Percentiles rank a stretch among this genome's conserved stretches.
These are phyloP conservation scores for Lactarius quietus DNA, from an alignment of 768 basidiomycete genomes.

Conservation along the genomic window DNA sequence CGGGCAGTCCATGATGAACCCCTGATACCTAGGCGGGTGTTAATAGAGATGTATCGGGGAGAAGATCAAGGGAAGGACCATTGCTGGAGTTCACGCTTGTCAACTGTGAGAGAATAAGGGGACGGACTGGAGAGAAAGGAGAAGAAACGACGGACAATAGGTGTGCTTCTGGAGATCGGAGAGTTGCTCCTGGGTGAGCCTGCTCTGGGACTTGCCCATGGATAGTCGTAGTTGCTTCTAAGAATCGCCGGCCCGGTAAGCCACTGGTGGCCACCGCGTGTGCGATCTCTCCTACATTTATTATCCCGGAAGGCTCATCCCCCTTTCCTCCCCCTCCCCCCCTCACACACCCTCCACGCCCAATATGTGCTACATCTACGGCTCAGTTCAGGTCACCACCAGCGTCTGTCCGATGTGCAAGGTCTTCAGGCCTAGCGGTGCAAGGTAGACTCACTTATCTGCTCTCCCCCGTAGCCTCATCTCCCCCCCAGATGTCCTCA, in stretches of 20 bases:
- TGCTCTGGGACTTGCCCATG: conserved; percentile 98
- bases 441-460: conserved; percentile 43
- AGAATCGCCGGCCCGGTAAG: neutral
- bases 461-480: conserved; percentile 27
- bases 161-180: conserved; percentile 96
- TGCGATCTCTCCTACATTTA: conserved; percentile 12
- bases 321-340: conserved; percentile 18
- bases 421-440: conserved; percentile 60
- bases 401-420: conserved; percentile 81
- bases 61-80: conserved; percentile 48
- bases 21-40: conserved; percentile 78
- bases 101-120: conserved; percentile 49
- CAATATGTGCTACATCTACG: conserved; percentile 70
- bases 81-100: conserved; percentile 96
- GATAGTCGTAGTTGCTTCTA: conserved; percentile 12
- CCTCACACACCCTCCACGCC: conserved; percentile 17
- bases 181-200: conserved; percentile 91
- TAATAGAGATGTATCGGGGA: conserved; percentile 18
- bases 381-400: conserved; percentile 64
- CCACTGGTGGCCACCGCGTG: neutral
- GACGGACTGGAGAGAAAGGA: neutral
- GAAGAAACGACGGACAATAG: conserved; percentile 63
- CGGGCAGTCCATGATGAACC: conserved; percentile 98
- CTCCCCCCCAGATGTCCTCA: conserved; percentile 63
- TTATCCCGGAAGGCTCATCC: neutral